Base-by-base conservation (phyloP, 805 yeast species). In the Candida sakaeoensis region DNA sequence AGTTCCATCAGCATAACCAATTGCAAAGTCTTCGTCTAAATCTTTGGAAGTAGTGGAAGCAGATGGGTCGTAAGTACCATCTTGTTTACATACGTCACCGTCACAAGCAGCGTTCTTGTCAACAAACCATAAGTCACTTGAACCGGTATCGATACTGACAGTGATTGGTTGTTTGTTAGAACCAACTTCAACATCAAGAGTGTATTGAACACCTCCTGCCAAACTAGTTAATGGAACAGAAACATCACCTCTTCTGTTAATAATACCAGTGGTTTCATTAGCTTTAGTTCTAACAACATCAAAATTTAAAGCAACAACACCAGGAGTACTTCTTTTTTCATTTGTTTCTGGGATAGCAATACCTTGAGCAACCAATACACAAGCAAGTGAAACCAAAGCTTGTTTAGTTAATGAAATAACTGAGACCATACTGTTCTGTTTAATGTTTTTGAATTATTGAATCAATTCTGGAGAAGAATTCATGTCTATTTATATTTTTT, bases 71-170 rank as follows among this genome's bases (percentile, higher is more conserved):
- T 31, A 52, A 50, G 35, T 22, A 14, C 46, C 48, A 16, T 18
- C 18, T 8, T 31, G 24, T n/a, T 24, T 28, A 36, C 47, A 44
- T n/a, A 2, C 22, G 29, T 12, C 19, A 54, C 49, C 37, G 8
- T 37, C 21, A 33, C 63, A 21, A 48, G 55, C 27, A 51, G 47
- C 39, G 52, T 57, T 14, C 47, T 51, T 36, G 21, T 50, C 61
- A 7, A 55, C 48, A 24, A 56, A 50, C 61, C 61, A 56, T 23
- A 54, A 48, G 29, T 56, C 61, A 4, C 58, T 48, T 4, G 56
- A 50, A 3, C 60, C 61, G n/a, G 58, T 56, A 36, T 56, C 61
- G 24, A 56, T 32, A 36, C 43, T 39, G 13, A 50, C 55, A 8
- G 43, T 44, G 24, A 55, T 42, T 13, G 48, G 49, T 33, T 46